Evolutionary conservation across 1,284 basidiomycete species (phyloP).

Genomic region (Fereydounia khargensis): DNA sequence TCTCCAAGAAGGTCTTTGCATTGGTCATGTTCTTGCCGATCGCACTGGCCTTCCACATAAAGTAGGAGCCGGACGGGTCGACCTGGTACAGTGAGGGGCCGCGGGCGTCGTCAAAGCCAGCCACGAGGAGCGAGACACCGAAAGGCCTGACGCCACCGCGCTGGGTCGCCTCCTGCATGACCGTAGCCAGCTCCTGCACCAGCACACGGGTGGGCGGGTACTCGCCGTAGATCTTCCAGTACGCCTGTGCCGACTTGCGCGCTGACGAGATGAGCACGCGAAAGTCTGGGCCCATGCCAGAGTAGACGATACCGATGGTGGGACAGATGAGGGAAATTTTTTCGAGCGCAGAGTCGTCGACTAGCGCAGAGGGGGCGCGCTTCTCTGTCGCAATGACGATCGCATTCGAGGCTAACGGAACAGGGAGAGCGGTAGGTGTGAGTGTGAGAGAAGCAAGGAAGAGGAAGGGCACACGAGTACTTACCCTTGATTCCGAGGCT

Average conservation of each 20-base stretch:
- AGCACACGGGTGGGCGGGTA: constrained; percentile 96
- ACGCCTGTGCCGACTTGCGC: constrained; percentile 94
- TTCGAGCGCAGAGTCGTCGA: constrained; percentile 95
- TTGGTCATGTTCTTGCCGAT: constrained; percentile 99
- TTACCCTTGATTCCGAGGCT: constrained; percentile 96
- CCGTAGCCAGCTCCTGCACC: constrained; percentile 92
- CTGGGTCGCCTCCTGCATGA: constrained; percentile 99
- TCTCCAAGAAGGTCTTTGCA: constrained; percentile 98
- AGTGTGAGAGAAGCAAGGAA: constrained; percentile 12
- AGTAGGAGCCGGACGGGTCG: constrained; percentile 89
- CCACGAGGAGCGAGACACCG: constrained; percentile 92
- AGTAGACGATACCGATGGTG: constrained; percentile 96
- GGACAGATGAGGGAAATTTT: constrained; percentile 93
- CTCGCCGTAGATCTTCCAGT: constrained; percentile 98
- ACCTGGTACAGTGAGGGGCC: constrained; percentile 96
- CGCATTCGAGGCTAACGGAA: constrained; percentile 76
- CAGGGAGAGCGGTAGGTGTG: constrained; percentile 11
- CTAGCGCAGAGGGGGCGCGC: constrained; percentile 93
- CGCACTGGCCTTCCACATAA: constrained; percentile 98
- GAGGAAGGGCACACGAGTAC: constrained; percentile 25
- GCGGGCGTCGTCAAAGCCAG: constrained; percentile 88
- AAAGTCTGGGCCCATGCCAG: constrained; percentile 98
- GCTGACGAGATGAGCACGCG: constrained; percentile 88
- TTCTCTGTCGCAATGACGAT: constrained; percentile 99
- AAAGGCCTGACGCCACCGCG: constrained; percentile 97